Conservation (phyloP, 2,329 filamentous ascomycete genomes). For the Fusarium torulosum region DNA sequence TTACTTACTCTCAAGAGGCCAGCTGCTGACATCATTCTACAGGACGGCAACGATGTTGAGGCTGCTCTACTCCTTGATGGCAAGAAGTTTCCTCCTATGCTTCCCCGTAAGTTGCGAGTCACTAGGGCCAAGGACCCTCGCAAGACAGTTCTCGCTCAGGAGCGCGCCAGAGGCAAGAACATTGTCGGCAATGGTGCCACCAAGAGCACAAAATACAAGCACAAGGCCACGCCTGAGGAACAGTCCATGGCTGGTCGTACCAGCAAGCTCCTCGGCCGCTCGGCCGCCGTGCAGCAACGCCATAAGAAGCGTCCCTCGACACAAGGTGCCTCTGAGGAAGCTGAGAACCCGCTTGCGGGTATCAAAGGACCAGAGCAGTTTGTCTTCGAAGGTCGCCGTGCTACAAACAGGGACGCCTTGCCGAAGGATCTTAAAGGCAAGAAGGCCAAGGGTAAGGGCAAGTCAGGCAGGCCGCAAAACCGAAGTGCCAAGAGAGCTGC, state of each 20-base stretch:
- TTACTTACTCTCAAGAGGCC: conserved; percentile 1
- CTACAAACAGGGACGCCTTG: conserved; percentile 74
- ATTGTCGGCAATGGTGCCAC: conserved; percentile 54
- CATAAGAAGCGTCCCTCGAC: conserved; percentile 45
- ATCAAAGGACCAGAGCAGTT: conserved; percentile 75
- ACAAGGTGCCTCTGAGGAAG: conserved; percentile 41
- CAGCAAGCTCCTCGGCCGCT: conserved; percentile 78
- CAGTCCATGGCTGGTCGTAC: conserved; percentile 80
- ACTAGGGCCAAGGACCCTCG: conserved; percentile 83
- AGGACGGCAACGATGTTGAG: conserved; percentile 89
- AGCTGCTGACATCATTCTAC: conserved; percentile 22
- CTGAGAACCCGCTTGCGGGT: conserved; percentile 4
- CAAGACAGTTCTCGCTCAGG: conserved; percentile 66
- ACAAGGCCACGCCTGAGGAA: conserved; percentile 77
- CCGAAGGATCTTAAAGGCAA: conserved; percentile 72
- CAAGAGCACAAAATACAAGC: conserved; percentile 69
- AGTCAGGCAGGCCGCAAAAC: conserved; percentile 53
- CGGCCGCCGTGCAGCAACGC: conserved; percentile 67
- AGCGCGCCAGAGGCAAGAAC: conserved; percentile 50
- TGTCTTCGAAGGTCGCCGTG: conserved; percentile 85
- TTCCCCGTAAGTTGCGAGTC: conserved; percentile 89
- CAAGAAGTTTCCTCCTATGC: conserved; percentile 93
- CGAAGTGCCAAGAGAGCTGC: conserved; percentile 57
- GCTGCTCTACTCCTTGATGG: conserved; percentile 88
- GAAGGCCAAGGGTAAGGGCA: conserved; percentile 64